A percentile compares a stretch with the other conserved stretches of the same genome.
Evolutionary conservation across 169 alveolate species (phyloP).

Genomic region (Plasmodium cynomolgi): DNA sequence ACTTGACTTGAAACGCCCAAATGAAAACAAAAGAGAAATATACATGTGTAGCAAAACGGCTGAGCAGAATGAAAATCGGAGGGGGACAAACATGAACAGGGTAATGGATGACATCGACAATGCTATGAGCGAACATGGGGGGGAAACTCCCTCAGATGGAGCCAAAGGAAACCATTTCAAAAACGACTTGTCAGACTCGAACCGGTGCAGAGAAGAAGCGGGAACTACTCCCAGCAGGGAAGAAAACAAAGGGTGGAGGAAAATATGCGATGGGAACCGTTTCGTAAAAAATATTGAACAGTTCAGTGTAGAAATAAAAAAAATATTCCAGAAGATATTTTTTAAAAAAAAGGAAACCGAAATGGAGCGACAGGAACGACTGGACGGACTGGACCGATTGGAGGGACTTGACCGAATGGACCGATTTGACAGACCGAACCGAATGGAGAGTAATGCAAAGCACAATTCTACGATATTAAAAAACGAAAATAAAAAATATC

Average conservation of each 20-base stretch:
- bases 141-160: not conserved
- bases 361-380: not conserved
- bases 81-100: not conserved
- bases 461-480: not conserved
- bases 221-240: not conserved
- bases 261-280: not conserved
- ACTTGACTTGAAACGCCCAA: not conserved
- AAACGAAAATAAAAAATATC: constrained; percentile 8
- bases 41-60: not conserved
- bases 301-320: constrained; percentile 23
- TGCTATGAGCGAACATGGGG: not conserved
- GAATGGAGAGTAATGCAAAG: not conserved
- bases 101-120: not conserved
- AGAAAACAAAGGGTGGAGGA: not conserved
- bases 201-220: constrained; percentile 10
- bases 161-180: not conserved
- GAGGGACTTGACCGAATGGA: not conserved
- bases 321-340: constrained; percentile 21
- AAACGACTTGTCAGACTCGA: not conserved
- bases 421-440: not conserved
- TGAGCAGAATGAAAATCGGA: not conserved
- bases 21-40: not conserved
- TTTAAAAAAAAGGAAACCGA: constrained; percentile 29
- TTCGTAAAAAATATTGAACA: constrained; percentile 35
- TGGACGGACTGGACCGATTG: not conserved